Evolutionary conservation across 1,139 yeast genomes (phyloP), one percentile per base, ranked within the genome.

Genomic region (Blastobotrys proliferans): DNA sequence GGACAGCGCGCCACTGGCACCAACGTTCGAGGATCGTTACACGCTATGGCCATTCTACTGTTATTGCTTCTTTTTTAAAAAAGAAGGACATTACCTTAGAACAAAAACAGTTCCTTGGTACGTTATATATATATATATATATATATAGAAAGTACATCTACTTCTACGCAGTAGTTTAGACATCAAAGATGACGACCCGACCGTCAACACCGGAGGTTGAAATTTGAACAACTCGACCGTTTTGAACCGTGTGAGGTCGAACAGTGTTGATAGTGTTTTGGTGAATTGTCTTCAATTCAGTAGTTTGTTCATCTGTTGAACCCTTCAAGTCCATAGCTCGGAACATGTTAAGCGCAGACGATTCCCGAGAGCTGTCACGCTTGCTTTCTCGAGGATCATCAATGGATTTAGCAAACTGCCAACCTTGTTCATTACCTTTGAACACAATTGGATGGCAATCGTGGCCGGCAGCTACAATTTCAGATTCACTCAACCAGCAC

Each of bases 301-400:
- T 73, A 29, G 75, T 68, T 57, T 69, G 67, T 49, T 73, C 69
- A 35, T 57, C 62, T 41, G 77, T 80, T 47, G 86, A 76, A 44
- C 98, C 98, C 73, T 88, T 90, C 64, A 92, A 76, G 66, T 92
- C 99, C 74, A 92, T 73, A 66, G 92, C 96, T 66, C 88, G 83
- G 70, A 94, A 94, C 92, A 92, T 87, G 67, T 85, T 85, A 62
- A 92, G 76, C 11, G 97, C 97, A 49, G 88, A 83, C 54, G 82
- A 83, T 59, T 82, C 92, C 45, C 72, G 77, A 18, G 74, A 80
- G 16, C 72, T 79, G 9, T 64, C 70, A 42, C 65, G 72, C 50
- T 72, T 76, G 44, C 73, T 70, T 44, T 68, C 51, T 48, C 60
- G 64, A 38, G 74, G 76, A 53, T 75, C 83, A 61, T 86, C 95